Conservation (phyloP, 768 basidiomycete species). For the Suillus variegatus region DNA sequence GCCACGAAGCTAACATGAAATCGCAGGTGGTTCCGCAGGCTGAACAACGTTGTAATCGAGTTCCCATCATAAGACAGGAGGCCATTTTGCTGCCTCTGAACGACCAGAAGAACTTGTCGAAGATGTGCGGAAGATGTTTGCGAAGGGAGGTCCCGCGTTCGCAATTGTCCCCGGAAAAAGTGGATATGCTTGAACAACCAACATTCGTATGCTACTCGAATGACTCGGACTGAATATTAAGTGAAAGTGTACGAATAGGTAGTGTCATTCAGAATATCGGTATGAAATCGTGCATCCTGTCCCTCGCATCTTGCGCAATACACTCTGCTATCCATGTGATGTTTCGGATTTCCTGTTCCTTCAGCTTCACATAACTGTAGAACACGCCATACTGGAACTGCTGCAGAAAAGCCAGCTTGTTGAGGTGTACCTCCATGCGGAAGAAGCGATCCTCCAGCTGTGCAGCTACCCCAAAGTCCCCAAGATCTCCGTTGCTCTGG, state of each 20-base stretch:
- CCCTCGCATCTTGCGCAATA: slow-evolving; percentile 94
- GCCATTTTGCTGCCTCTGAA: slow-evolving; percentile 59
- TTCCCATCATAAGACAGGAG: slow-evolving; percentile 47
- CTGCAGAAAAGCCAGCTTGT: slow-evolving; percentile 94
- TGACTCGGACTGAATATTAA: not conserved
- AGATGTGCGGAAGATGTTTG: slow-evolving; percentile 57
- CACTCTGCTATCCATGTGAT: slow-evolving; percentile 97
- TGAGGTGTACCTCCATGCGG: slow-evolving; percentile 87
- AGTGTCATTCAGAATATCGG: slow-evolving; percentile 68
- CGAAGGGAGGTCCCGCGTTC: slow-evolving; percentile 47
- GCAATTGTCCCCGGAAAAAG: slow-evolving; percentile 45
- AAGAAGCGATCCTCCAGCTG: slow-evolving; percentile 95
- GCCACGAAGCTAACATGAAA: not conserved
- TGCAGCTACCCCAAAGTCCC: slow-evolving; percentile 53
- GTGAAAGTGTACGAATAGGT: slow-evolving; percentile 1
- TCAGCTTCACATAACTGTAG: slow-evolving; percentile 89
- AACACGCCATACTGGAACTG: slow-evolving; percentile 96
- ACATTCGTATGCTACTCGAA: not conserved
- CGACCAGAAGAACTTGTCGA: slow-evolving; percentile 45
- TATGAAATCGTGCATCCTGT: slow-evolving; percentile 95
- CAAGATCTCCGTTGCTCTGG: slow-evolving; percentile 37
- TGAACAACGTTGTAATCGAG: slow-evolving; percentile 45
- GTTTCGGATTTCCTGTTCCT: slow-evolving; percentile 89
- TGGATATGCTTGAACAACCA: slow-evolving; percentile 37
- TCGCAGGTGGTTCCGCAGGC: slow-evolving; percentile 39